Base-by-base conservation (phyloP, 2,329 filamentous ascomycete species). In the Cytospora leucostoma region DNA sequence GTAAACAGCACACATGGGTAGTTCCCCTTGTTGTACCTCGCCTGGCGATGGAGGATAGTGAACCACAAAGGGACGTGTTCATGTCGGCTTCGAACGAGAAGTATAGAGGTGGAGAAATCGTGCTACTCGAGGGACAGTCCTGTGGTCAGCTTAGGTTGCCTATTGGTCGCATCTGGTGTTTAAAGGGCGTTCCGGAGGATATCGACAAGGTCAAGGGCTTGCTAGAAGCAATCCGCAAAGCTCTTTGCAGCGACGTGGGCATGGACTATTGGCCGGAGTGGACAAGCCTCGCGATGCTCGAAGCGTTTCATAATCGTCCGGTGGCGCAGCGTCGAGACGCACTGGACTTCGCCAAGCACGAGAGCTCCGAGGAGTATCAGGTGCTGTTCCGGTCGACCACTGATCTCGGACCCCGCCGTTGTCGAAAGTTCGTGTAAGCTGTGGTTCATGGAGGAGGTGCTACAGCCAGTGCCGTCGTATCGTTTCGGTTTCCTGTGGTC, bases 231-330 rank as follows among this genome's bases (percentile, higher is more conserved):
- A 4, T 70, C 71, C 58, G 72, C 70, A 7, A 69, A 71, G 17
- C 74, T 73, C 17, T 68, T 72, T 44, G 68, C 67, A 34, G 68
- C 78, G 21, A 77, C 75, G 67, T 74, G 69, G 17, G 78, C 77
- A 2, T 81, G 79, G 77, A 75, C 74, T 58, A 72, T 78, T 27
- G 34, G 79, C 82, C 57, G 76, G 73, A 63, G 68, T 71, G 4
- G 70, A 68, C 3, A 72, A 71, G 0, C 37, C 38, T 32, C 64
- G 65, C 3, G 71, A 75, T 56, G 76, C 80, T 15, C 73, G 76
- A 59, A 72, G 79, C 33, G 69, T 81, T 49, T 4, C 27, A 70
- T 82, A 50, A 75, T 79, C 57, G 72, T 71, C 69, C 76, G 74
- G 5, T 75, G 75, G 68, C 69, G 73, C 17, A 72, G 75, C 34